phyloP scores from a whole-genome alignment of 2,329 filamentous ascomycete species.

The Aspergillus sp. region DNA sequence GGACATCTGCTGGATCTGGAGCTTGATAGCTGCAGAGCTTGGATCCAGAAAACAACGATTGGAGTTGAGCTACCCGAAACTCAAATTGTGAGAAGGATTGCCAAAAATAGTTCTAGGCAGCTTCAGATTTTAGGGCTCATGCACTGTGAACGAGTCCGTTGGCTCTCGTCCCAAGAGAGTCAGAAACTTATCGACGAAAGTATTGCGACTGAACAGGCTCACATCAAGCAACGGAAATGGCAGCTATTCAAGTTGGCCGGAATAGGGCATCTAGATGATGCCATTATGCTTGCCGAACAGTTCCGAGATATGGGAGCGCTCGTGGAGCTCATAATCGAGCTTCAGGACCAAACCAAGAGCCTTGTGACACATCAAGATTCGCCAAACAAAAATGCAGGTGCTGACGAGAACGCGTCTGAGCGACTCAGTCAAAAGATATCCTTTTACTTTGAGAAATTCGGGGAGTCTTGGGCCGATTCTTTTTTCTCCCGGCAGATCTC shows the following conservation, averaged over 20 bases:
- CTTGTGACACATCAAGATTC: slow-evolving; percentile 19
- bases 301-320: slow-evolving; percentile 65
- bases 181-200: slow-evolving; percentile 52
- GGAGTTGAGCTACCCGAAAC: slow-evolving; percentile 35
- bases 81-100: slow-evolving; percentile 49
- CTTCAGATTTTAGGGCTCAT: slow-evolving; percentile 61
- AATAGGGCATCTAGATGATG: slow-evolving; percentile 58
- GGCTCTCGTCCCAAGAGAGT: slow-evolving; percentile 56
- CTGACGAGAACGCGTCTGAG: slow-evolving; percentile 31
- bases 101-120: slow-evolving; percentile 54
- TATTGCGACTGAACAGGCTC: slow-evolving; percentile 47
- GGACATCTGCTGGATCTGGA: slow-evolving; percentile 44
- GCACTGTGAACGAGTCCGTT: slow-evolving; percentile 61
- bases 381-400: slow-evolving; percentile 16
- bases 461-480: slow-evolving; percentile 60
- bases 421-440: slow-evolving; percentile 43
- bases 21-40: slow-evolving; percentile 43
- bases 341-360: slow-evolving; percentile 41
- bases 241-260: slow-evolving; percentile 51
- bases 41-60: slow-evolving; percentile 35
- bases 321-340: slow-evolving; percentile 51
- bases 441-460: slow-evolving; percentile 54
- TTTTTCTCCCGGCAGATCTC: slow-evolving; percentile 78
- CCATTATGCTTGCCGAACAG: slow-evolving; percentile 63
- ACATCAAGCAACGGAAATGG: slow-evolving; percentile 47